phyloP scores from a whole-genome alignment of 805 yeast species.

The Clavispora vitiphila region DNA sequence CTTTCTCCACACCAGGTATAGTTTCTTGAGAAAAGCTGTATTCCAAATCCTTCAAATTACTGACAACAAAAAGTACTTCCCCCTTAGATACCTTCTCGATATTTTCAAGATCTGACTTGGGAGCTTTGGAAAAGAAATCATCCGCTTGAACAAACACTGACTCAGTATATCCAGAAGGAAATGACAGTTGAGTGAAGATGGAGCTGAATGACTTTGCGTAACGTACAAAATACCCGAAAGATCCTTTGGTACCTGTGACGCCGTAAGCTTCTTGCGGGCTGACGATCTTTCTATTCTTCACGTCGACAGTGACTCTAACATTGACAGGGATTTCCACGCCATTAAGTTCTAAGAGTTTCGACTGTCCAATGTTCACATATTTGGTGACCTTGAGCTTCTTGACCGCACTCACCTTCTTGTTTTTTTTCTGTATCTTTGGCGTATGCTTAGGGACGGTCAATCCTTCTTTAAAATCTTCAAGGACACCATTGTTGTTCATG shows the following conservation, averaged over 20 bases:
- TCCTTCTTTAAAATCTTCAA: conserved; percentile 56
- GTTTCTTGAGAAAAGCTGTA: conserved; percentile 49
- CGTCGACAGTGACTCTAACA: conserved; percentile 77
- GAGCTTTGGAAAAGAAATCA: conserved; percentile 45
- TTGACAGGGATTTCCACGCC: conserved; percentile 61
- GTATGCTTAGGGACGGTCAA: conserved; percentile 43
- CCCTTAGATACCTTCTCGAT: conserved; percentile 12
- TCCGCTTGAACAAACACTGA: conserved; percentile 65
- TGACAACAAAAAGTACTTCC: conserved; percentile 51
- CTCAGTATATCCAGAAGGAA: conserved; percentile 62
- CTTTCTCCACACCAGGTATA: conserved; percentile 49
- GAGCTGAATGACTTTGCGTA: conserved; percentile 55
- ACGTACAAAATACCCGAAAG: conserved; percentile 74
- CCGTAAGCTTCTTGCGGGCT: conserved; percentile 72
- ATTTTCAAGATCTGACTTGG: conserved; percentile 19
- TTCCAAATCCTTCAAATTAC: conserved; percentile 57
- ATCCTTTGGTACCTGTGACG: conserved; percentile 49
- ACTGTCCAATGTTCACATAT: conserved; percentile 71
- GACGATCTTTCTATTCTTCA: conserved; percentile 55
- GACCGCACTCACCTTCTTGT: conserved; percentile 36
- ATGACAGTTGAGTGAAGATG: conserved; percentile 66
- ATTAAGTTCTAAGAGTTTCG: conserved; percentile 52
- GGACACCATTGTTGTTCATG: conserved; percentile 45
- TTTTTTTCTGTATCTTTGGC: conserved; percentile 33
- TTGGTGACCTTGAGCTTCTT: conserved; percentile 54